Evolutionary conservation across 2,329 filamentous ascomycete genomes (phyloP).

Genomic region (Neoscytalidium dimidiatum): DNA sequence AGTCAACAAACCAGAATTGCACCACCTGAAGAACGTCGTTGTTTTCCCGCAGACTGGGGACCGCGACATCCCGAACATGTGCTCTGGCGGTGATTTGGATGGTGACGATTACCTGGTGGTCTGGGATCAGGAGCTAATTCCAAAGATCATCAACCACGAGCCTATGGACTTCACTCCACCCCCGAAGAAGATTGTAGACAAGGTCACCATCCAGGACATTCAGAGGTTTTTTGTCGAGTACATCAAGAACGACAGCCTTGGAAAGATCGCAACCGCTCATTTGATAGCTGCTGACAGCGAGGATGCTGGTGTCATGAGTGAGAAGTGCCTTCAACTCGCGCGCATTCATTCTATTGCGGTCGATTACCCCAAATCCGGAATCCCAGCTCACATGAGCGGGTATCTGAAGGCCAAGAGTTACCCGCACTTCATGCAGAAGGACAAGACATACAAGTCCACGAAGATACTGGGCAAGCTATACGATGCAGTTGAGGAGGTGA

Average conservation of each 20-base stretch:
- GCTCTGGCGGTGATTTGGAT: slow-evolving; percentile 92
- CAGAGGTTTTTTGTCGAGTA: slow-evolving; percentile 86
- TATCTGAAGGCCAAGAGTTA: slow-evolving; percentile 63
- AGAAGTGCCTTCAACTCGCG: slow-evolving; percentile 73
- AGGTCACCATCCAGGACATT: slow-evolving; percentile 73
- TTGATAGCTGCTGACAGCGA: slow-evolving; percentile 72
- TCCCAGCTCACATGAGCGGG: slow-evolving; percentile 67
- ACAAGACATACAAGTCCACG: slow-evolving; percentile 63
- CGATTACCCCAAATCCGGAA: slow-evolving; percentile 90
- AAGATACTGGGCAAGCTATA: slow-evolving; percentile 81
- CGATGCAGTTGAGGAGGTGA: slow-evolving; percentile 68
- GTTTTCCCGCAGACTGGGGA: slow-evolving; percentile 85
- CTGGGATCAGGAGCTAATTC: slow-evolving; percentile 77
- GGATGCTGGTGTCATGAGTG: slow-evolving; percentile 63
- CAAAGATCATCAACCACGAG: slow-evolving; percentile 64
- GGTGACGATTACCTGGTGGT: slow-evolving; percentile 95
- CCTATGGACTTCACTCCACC: slow-evolving; percentile 77
- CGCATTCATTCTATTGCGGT: slow-evolving; percentile 86
- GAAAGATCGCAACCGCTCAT: slow-evolving; percentile 79
- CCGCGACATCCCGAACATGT: slow-evolving; percentile 86
- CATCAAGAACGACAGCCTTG: slow-evolving; percentile 86
- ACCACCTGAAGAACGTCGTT: slow-evolving; percentile 79
- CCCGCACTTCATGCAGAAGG: slow-evolving; percentile 83
- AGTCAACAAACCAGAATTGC: slow-evolving; percentile 71
- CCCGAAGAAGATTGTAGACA: slow-evolving; percentile 57